Base-by-base conservation (phyloP, 2,329 filamentous ascomycete genomes). In the Alternaria longipes region DNA sequence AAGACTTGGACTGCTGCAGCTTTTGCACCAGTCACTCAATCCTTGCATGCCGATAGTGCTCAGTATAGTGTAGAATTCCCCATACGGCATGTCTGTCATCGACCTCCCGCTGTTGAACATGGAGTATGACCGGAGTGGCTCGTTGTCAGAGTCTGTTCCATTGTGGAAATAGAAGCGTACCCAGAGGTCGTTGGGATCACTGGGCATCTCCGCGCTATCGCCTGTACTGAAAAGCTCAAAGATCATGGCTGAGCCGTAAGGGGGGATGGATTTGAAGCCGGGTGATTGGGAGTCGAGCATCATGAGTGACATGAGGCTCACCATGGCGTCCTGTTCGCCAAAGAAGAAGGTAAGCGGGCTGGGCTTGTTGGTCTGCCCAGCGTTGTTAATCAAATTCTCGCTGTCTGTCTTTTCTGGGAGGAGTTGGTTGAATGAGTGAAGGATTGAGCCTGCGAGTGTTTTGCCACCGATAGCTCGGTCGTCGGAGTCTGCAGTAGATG, bases 121-220 rank as follows among this genome's bases (percentile, higher is more conserved):
- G 2, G 85, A 81, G 62, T 84, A 87, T 1, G 79, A 63, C 7
- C 57, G 52, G 16, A 76, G 70, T 32, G 81, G 78, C 1, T 68
- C 66, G 30, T 72, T 70, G 22, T 74, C 8, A 82, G 83, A 56
- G 24, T 79, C 76, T 0, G 85, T 86, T 50, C 84, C 85, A 66
- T 89, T 89, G 66, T 84, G 84, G 75, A 86, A 84, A 58, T 83
- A 78, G 71, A 89, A 87, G 20, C 84, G 82, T 30, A 89, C 83
- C 73, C 78, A 85, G 41, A 89, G 79, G 22, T 87, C 79, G 3
- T 77, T 71, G 0, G 69, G 68, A 14, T 65, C 77, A 72, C 18
- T 73, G 66, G 45, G 82, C 73, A 56, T 87, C 64, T 40, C 74
- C 64, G 44, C 79, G 30, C 56, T 59, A 2, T 30, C 3, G 16